A percentile compares a stretch with the other conserved stretches of the same genome.
Evolutionary conservation across 306 rosid genomes (phyloP).

Genomic region (Quercus glauca): DNA sequence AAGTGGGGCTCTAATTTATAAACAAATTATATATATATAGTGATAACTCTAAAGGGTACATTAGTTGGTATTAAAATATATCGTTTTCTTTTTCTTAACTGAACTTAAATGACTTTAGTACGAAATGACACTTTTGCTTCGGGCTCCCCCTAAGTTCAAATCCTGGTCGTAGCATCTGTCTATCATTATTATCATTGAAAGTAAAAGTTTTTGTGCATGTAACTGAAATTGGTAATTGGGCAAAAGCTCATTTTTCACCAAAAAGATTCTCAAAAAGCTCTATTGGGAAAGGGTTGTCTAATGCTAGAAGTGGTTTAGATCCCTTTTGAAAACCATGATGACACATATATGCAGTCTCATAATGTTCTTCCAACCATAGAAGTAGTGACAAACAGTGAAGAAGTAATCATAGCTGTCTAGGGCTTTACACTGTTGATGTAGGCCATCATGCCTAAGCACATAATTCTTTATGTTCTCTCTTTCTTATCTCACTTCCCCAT

Average conservation of each 20-base stretch:
- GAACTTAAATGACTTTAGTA: too few species aligned
- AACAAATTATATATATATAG: too few species aligned
- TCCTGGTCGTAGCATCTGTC: neutral
- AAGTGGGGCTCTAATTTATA: too few species aligned
- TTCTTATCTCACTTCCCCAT: too few species aligned
- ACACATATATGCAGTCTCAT: conserved; percentile 61
- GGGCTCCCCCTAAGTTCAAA: too few species aligned
- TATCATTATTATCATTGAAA: neutral
- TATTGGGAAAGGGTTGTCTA: conserved; percentile 89
- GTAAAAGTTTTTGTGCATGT: conserved; percentile 11
- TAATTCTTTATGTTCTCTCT: too few species aligned
- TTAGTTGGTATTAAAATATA: too few species aligned
- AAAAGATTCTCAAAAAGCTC: conserved; percentile 82
- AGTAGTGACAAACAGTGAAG: conserved; percentile 73
- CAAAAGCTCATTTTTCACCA: conserved; percentile 94
- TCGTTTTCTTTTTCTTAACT: too few species aligned
- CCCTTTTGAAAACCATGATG: conserved; percentile 93
- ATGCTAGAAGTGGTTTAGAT: conserved; percentile 71
- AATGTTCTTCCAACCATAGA: conserved; percentile 87
- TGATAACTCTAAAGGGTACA: too few species aligned
- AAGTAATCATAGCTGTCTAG: neutral
- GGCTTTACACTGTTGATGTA: too few species aligned
- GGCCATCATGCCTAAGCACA: too few species aligned
- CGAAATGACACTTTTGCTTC: too few species aligned
- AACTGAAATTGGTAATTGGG: conserved; percentile 84